Conservation (phyloP, 495 filamentous ascomycete species). For the Peziza echinospora region DNA sequence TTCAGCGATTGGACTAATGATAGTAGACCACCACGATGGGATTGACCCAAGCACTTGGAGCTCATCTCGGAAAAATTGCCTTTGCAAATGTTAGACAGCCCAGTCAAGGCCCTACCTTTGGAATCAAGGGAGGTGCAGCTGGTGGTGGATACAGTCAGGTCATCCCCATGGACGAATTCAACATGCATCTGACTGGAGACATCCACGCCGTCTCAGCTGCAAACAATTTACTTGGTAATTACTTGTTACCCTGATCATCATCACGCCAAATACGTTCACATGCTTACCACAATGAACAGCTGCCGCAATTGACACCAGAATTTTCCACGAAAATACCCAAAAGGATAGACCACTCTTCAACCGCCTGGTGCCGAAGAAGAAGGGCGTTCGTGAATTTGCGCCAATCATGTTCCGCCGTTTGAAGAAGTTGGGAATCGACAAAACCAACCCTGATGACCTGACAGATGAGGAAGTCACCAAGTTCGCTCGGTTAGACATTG, state of each 20-base stretch:
- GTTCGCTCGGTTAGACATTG: conserved; percentile 86
- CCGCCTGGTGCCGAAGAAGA: conserved; percentile 71
- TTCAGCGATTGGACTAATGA: background rate
- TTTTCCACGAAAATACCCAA: conserved; percentile 92
- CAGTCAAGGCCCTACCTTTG: conserved; percentile 91
- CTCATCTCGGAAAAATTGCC: conserved; percentile 61
- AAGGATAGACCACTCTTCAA: conserved; percentile 78
- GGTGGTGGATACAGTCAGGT: conserved; percentile 96
- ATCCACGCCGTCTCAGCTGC: conserved; percentile 95
- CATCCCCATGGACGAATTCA: conserved; percentile 99
- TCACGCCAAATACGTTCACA: too few relatives aligned
- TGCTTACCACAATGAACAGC: conserved; percentile 23
- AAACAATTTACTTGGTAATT: conserved; percentile 65
- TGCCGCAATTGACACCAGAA: conserved; percentile 89
- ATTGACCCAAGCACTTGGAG: conserved; percentile 80
- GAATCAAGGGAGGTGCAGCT: conserved; percentile 94
- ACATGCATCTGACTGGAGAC: conserved; percentile 89
- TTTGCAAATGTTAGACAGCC: conserved; percentile 97
- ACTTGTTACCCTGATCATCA: background rate
- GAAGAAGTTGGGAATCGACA: conserved; percentile 85
- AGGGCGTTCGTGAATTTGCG: conserved; percentile 67
- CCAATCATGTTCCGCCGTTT: conserved; percentile 79
- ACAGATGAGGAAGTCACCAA: conserved; percentile 69
- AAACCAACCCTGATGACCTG: conserved; percentile 76
- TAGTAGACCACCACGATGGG: conserved; percentile 77